Evolutionary conservation across 345 rosid genomes (phyloP).

Genomic region (Camelina hispida): DNA sequence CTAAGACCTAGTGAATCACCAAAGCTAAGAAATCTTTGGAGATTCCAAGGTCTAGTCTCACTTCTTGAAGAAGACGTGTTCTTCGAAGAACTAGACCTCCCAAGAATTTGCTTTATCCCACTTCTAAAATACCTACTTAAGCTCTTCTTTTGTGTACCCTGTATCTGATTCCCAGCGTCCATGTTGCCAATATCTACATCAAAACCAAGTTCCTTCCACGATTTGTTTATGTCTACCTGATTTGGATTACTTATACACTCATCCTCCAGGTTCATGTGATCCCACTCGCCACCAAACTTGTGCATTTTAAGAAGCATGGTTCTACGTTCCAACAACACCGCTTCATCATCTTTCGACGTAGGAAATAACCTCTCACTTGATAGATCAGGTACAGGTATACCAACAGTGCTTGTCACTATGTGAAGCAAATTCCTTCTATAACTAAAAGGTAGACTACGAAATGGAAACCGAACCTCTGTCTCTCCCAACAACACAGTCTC

Average conservation of each 20-base stretch:
- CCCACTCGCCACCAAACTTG: slow-evolving; percentile 50
- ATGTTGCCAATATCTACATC: slow-evolving; percentile 35
- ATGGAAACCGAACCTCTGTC: slow-evolving; percentile 53
- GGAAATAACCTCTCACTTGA: slow-evolving; percentile 60
- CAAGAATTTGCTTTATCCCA: slow-evolving; percentile 61
- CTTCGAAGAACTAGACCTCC: slow-evolving; percentile 61
- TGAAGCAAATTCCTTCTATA: slow-evolving; percentile 80
- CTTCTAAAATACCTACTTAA: slow-evolving; percentile 55
- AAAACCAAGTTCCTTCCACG: slow-evolving; percentile 51
- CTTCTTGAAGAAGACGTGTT: slow-evolving; percentile 64
- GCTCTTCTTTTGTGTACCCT: slow-evolving; percentile 49
- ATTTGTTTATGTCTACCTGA: slow-evolving; percentile 52
- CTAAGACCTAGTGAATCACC: slow-evolving; percentile 70
- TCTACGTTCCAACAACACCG: slow-evolving; percentile 59
- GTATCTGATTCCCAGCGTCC: slow-evolving; percentile 48
- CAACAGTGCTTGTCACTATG: slow-evolving; percentile 56
- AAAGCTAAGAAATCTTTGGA: slow-evolving; percentile 62
- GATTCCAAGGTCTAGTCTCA: slow-evolving; percentile 57
- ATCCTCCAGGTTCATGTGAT: slow-evolving; percentile 47
- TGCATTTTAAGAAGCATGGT: slow-evolving; percentile 58
- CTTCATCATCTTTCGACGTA: slow-evolving; percentile 54
- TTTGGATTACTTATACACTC: slow-evolving; percentile 49
- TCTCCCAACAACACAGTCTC: slow-evolving; percentile 45
- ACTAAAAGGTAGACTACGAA: slow-evolving; percentile 62
- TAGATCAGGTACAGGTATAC: slow-evolving; percentile 51